A percentile compares a stretch with the other conserved stretches of the same genome.
Conservation (phyloP, 768 basidiomycete species). For the Tulasnella sp. region DNA sequence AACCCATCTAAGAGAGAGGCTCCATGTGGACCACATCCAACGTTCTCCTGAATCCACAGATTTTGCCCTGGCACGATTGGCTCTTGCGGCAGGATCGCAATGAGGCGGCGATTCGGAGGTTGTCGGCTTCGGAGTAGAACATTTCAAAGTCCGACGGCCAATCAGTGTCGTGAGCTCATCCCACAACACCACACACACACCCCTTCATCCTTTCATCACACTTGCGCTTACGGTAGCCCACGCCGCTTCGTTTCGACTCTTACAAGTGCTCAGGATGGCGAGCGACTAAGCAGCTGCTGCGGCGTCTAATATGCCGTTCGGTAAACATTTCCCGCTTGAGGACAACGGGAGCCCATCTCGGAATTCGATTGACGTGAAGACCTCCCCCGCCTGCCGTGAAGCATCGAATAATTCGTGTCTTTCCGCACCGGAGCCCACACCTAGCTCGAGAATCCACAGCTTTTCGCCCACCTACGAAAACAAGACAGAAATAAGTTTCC, state of each 20-base stretch:
- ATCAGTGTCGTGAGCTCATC: neutral
- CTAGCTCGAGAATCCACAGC: constrained; percentile 7
- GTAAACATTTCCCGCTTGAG: neutral
- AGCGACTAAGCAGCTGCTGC: neutral
- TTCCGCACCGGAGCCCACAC: neutral
- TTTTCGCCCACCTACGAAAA: neutral
- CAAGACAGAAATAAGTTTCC: neutral
- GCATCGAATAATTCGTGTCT: neutral
- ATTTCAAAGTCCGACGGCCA: constrained; percentile 8
- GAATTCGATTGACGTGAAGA: neutral
- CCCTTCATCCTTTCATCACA: neutral
- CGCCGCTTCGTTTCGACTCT: too few species aligned
- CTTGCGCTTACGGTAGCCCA: too few species aligned
- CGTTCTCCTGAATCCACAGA: constrained; percentile 2
- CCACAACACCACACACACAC: neutral
- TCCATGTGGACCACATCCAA: neutral
- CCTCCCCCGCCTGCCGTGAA: neutral
- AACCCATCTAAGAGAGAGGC: neutral
- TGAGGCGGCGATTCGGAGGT: constrained; percentile 13
- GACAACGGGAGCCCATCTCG: constrained; percentile 3
- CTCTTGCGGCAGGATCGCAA: neutral
- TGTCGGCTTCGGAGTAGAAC: neutral
- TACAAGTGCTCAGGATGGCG: neutral
- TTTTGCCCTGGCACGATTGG: neutral
- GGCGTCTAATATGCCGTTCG: neutral